A percentile compares a stretch with the other conserved stretches of the same genome.
Conservation (phyloP, 192 early-diverging fungal species). For the Martensiomyces pterosporus region DNA sequence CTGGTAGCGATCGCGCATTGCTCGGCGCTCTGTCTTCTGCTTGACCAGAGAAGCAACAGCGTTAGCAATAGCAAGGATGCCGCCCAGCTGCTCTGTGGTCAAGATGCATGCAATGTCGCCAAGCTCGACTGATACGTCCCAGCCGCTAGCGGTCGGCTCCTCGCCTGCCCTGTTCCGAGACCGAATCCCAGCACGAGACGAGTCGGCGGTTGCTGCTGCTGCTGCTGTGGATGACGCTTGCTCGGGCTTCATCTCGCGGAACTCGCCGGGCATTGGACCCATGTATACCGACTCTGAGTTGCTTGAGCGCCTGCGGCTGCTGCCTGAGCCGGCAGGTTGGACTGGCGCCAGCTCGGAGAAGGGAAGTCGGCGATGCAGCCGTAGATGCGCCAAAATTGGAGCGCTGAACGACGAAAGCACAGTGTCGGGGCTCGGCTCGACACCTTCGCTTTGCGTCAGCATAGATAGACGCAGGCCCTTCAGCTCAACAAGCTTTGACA, state of each 20-base stretch:
- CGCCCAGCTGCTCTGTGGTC: slow-evolving; percentile 29
- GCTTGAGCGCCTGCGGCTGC: neutral
- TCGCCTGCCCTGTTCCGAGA: slow-evolving; percentile 31
- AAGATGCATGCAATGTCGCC: slow-evolving; percentile 33
- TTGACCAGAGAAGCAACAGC: slow-evolving; percentile 25
- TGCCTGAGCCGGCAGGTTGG: slow-evolving; percentile 5
- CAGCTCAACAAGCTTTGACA: slow-evolving; percentile 39
- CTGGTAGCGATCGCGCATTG: slow-evolving; percentile 21
- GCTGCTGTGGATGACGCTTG: neutral
- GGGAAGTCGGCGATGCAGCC: slow-evolving; percentile 48
- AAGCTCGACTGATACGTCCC: slow-evolving; percentile 35
- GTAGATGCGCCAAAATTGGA: slow-evolving; percentile 37
- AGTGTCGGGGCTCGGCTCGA: neutral
- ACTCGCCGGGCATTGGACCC: slow-evolving; percentile 52
- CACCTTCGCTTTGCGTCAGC: no score
- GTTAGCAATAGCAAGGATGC: slow-evolving; percentile 11
- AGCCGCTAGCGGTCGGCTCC: slow-evolving; percentile 44
- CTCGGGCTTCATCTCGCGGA: slow-evolving; percentile 25
- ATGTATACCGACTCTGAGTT: slow-evolving; percentile 38
- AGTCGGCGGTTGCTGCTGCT: neutral
- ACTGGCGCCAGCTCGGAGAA: slow-evolving; percentile 48
- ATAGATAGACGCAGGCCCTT: slow-evolving; percentile 29
- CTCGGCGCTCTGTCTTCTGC: slow-evolving; percentile 20
- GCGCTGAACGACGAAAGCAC: slow-evolving; percentile 32
- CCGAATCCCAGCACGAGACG: slow-evolving; percentile 3